Evolutionary conservation across 495 filamentous ascomycete species (phyloP), one percentile per base, ranked within the genome.

Genomic region (Lophium mytilinum): DNA sequence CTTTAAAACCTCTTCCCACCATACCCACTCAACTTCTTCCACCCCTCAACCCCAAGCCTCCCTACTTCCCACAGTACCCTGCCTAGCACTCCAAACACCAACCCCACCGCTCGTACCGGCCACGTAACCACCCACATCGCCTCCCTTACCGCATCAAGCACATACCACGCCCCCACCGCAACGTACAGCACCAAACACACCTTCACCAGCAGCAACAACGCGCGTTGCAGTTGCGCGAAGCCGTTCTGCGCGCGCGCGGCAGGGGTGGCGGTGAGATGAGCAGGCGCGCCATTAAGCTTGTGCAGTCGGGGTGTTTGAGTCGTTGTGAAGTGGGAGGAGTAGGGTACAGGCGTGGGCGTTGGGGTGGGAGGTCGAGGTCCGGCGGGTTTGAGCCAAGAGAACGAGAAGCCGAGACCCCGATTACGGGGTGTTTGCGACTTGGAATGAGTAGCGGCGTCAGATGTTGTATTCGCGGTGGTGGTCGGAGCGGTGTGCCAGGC

Each of bases 71-170:
- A 18, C 33, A 2, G 6, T 37, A 5, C 42, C 55, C 10, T 39
- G 9, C 55, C 42, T 58, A 17, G 52, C 11, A 50, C 37, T 17
- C 55, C 21, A 7, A 15, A 41, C 9, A 57, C 42, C 21, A 51
- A 33, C 53, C 39, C 49, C 36, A 52, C 37, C 34, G 21, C 18
- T 4, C 56, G 30, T 40, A 60, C 56, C 17, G 61, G 61, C 24
- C 53, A 50, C 8, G 47, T 50, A 8, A 64, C 9, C 33, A 40
- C 45, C 52, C 58, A 39, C 15, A 60, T 30, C 35, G 50, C 50
- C 37, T 60, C 57, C 18, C 61, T 33, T 11, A 64, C 45, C 1
- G 61, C 57, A 64, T 64, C 61, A 19, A 64, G 53, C 14, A 64
- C 12, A 34, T 57, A 64, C 37, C 57, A 64, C 49, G 57, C 19